Percentiles rank a stretch among this genome's conserved stretches.
Evolutionary conservation across 148 eudicot species (phyloP).

Genomic region (Chenopodium album): DNA sequence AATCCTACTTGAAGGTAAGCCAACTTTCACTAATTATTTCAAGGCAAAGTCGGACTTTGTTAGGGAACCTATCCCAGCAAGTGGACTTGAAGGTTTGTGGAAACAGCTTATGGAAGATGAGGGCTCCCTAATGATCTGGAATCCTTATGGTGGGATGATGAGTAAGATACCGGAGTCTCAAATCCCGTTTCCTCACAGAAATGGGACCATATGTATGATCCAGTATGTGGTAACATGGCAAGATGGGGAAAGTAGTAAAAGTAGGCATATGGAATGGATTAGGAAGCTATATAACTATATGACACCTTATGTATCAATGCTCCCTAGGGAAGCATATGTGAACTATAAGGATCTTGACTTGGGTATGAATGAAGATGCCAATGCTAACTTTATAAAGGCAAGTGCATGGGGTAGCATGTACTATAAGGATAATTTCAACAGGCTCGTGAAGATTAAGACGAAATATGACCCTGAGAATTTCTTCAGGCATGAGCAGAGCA

Average conservation of each 20-base stretch:
- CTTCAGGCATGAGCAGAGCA: conserved; percentile 39
- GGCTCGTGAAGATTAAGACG: conserved; percentile 36
- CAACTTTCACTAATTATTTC: conserved; percentile 32
- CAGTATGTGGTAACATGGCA: conserved; percentile 36
- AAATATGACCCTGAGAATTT: conserved; percentile 32
- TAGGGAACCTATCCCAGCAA: conserved; percentile 25
- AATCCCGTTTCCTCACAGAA: conserved; percentile 44
- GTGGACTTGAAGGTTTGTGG: conserved; percentile 36
- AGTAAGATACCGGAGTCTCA: conserved; percentile 31
- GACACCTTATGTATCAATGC: conserved; percentile 34
- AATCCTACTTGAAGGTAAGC: conserved; percentile 31
- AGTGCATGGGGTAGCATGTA: conserved; percentile 36
- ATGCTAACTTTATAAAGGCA: conserved; percentile 32
- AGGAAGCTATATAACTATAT: conserved; percentile 33
- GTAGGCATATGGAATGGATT: conserved; percentile 34
- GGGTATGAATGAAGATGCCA: conserved; percentile 29
- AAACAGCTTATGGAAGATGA: conserved; percentile 32
- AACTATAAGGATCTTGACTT: conserved; percentile 38
- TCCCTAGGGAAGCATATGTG: conserved; percentile 38
- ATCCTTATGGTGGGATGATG: conserved; percentile 41
- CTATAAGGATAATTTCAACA: conserved; percentile 31
- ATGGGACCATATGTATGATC: conserved; percentile 31
- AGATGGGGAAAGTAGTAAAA: conserved; percentile 27
- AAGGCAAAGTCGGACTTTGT: conserved; percentile 39
- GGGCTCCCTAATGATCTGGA: conserved; percentile 34